Evolutionary conservation across 495 filamentous ascomycete species (phyloP), one percentile per base, ranked within the genome.

Genomic region (Aspergillus bridgeri): DNA sequence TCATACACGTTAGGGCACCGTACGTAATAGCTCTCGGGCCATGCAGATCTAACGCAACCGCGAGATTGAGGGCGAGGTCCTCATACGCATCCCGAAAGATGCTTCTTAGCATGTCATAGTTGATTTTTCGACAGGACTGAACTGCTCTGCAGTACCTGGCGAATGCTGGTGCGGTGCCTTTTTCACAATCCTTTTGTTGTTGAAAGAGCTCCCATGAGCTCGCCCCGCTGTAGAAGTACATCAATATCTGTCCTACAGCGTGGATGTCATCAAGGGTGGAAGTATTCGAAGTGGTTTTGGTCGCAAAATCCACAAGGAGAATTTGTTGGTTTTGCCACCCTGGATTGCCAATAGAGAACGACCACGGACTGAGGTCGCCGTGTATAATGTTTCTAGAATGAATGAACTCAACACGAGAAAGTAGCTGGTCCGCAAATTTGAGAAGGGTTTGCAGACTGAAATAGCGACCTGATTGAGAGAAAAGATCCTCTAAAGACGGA

Each of bases 391-490:
- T 54, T 13, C 52, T 17, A 17, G 52, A 54, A 19, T 54, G 38
- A 17, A 54, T 44, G 29, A 54, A 54, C 18, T 54, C 52, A 5
- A 54, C 21, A n/a, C 38, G 38, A 9, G 38, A 44, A 2, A 54
- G 33, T 13, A 54, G 4, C 13, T 54, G 38, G n/a, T 54, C 52
- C 3, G 52, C 38, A 24, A 54, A 45, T 11, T 17, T 5, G 20
- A 54, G 33, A 23, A 54, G 52, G 4, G 13, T 44, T 22, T 46
- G 33, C 18, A 54, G 15, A 21, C 52, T 27, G 42, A 54, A 45
- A 24, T 54, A 54, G 5, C 50, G 50, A 21, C 50, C 50, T 18
- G 50, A 38, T 52, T 52, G 27, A n/a, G 17, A 38, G 27, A 52
- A 54, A 13, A n/a, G 15, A 2, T 54, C 52, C 24, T 54, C 52